These are phyloP conservation scores for Calonectria pseudoturangicola DNA, from an alignment of 2,329 filamentous ascomycete genomes.

Conservation along the genomic window DNA sequence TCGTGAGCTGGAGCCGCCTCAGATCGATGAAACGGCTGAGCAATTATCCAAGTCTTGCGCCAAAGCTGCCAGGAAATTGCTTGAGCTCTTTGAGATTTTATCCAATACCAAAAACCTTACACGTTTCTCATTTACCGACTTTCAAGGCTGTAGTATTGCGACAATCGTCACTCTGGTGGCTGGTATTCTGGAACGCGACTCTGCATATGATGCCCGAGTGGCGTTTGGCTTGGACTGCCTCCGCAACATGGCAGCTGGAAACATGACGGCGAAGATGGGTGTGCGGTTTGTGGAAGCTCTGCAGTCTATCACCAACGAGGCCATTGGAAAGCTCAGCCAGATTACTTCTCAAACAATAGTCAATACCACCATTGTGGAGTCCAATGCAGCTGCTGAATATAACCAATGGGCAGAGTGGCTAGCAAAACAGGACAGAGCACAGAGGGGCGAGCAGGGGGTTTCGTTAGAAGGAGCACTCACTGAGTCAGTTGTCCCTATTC, in stretches of 20 bases:
- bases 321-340: constrained; percentile 41
- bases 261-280: constrained; percentile 50
- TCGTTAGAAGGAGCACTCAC: background rate
- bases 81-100: constrained; percentile 57
- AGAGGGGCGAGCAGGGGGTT: background rate
- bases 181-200: constrained; percentile 59
- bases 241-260: constrained; percentile 58
- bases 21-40: constrained; percentile 39
- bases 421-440: constrained; percentile 33
- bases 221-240: constrained; percentile 58
- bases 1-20: constrained; percentile 19
- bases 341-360: background rate
- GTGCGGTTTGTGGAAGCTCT: constrained; percentile 53
- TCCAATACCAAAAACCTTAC: constrained; percentile 56
- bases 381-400: constrained; percentile 37
- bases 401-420: constrained; percentile 51
- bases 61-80: constrained; percentile 57
- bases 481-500: background rate
- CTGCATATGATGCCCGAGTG: constrained; percentile 55
- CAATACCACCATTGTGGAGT: background rate
- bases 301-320: constrained; percentile 49
- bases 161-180: constrained; percentile 60
- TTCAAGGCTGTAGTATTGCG: constrained; percentile 62
- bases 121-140: constrained; percentile 62
- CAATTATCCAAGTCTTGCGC: constrained; percentile 53